phyloP scores from a whole-genome alignment of 352 stramenopile genomes.

The Phytophthora pluvialis region DNA sequence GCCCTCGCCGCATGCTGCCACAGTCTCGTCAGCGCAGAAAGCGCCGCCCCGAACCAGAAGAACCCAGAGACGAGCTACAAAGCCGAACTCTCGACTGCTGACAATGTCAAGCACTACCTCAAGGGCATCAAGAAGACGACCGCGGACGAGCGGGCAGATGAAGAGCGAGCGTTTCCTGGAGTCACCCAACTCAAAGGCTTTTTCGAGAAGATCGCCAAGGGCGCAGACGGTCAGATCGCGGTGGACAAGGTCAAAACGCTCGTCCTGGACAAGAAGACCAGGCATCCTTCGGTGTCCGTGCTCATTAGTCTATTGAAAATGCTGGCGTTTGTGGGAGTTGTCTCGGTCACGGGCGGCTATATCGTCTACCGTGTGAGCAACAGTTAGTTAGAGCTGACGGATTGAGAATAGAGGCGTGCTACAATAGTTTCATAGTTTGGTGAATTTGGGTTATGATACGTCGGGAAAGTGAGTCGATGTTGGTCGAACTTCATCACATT shows the following conservation, averaged over 20 bases:
- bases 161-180: slow-evolving; percentile 18
- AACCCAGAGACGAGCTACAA: slow-evolving; percentile 5
- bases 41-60: not conserved
- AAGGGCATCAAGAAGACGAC: slow-evolving; percentile 1
- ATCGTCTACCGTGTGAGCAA: slow-evolving; percentile 29
- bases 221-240: not conserved
- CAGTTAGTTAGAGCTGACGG: not conserved
- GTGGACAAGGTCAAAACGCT: slow-evolving; percentile 21
- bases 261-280: slow-evolving; percentile 21
- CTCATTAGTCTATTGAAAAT: slow-evolving; percentile 31
- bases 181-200: slow-evolving; percentile 4
- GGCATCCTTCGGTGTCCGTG: slow-evolving; percentile 22
- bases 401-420: not conserved
- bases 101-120: slow-evolving; percentile 6
- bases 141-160: not conserved
- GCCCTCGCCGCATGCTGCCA: slow-evolving; percentile 12
- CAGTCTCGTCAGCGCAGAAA: slow-evolving; percentile 9
- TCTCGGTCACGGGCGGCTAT: slow-evolving; percentile 20
- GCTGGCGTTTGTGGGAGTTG: slow-evolving; percentile 10
- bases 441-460: too few species aligned
- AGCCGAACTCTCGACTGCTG: not conserved
- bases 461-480: too few species aligned
- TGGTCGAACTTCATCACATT: too few species aligned
- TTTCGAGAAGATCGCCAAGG: slow-evolving; percentile 8
- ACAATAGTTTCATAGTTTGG: too few species aligned